These are phyloP conservation scores for Lanmaoa pseudosensibilis DNA, from an alignment of 768 basidiomycete species.

Conservation along the genomic window DNA sequence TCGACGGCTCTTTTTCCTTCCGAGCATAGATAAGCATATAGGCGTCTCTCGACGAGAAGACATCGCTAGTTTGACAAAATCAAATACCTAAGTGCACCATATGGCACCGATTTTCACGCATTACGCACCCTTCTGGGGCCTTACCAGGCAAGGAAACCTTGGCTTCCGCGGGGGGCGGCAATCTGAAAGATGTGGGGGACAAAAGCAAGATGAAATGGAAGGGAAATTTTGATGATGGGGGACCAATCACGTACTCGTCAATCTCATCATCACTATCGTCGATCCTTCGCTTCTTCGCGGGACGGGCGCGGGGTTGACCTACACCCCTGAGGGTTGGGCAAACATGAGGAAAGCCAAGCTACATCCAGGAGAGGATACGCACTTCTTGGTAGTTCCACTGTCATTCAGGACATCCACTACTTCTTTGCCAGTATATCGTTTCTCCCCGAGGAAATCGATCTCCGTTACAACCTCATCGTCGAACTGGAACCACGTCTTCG, in stretches of 20 bases:
- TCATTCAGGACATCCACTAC: constrained; percentile 28
- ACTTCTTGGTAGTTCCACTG: constrained; percentile 29
- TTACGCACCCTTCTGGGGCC: constrained; percentile 71
- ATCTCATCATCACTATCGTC: constrained; percentile 61
- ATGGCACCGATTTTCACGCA: constrained; percentile 62
- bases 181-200: constrained; percentile 18
- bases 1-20: constrained; percentile 27
- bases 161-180: constrained; percentile 18
- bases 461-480: constrained; percentile 85
- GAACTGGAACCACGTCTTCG: constrained; percentile 83
- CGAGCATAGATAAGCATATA: constrained; percentile 94
- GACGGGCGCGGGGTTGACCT: constrained; percentile 38
- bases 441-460: constrained; percentile 55
- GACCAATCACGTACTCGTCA: constrained; percentile 28
- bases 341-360: background rate
- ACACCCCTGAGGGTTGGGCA: constrained; percentile 17
- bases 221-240: constrained; percentile 13
- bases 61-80: constrained; percentile 37
- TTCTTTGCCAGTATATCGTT: constrained; percentile 34
- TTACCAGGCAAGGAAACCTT: constrained; percentile 26
- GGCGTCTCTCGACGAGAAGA: constrained; percentile 76
- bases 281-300: constrained; percentile 50
- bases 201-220: constrained; percentile 19
- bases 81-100: constrained; percentile 21
- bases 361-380: constrained; percentile 10